Base-by-base conservation (phyloP, 1,139 yeast species). In the Kurtzmaniella quercitrusa region DNA sequence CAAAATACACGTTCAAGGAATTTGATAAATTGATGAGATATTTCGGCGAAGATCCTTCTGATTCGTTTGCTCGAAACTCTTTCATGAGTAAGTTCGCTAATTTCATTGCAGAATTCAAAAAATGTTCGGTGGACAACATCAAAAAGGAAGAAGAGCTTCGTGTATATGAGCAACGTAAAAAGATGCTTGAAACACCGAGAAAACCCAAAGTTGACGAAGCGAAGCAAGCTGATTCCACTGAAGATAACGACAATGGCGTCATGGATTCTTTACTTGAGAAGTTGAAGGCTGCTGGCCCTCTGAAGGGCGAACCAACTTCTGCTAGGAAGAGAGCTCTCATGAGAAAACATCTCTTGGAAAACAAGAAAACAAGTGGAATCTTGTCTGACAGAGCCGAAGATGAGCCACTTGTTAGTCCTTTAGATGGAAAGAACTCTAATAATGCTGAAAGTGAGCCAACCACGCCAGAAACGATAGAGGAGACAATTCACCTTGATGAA, bases 321-420 rank as follows among this genome's bases (percentile, higher is more conserved):
- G 95, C 96, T 0, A 70, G 95, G 52, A 81, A 89, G 55, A 73
- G 94, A 47, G 96, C 95, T 0, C 68, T 85, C 50, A 86, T 91
- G 52, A 77, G 93, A 50, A 81, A 75, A 52, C 81, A 80, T 44
- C 56, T 82, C 40, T 45, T 77, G 48, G 78, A 72, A 43, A 66
- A 63, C 36, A 68, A 61, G 48, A 64, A 58, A 43, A 27, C 25
- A 41, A 57, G 42, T 45, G 52, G 33, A 52, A 50, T 40, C 49
- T 48, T 23, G 48, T 47, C 36, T 56, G 47, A 37, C 36, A 25
- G 21, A 37, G 15, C 15, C n/a, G 31, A 23, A 33, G 27, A 36
- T 25, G 23, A 36, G 15, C 21, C 14, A 8, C 39, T 39, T 23
- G 40, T 19, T 16, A 25, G 48, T 19, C 38, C 39, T 14, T 16